Evolutionary conservation across 306 rosid genomes (phyloP), one percentile per base, ranked within the genome.

Genomic region (Prunus davidiana): DNA sequence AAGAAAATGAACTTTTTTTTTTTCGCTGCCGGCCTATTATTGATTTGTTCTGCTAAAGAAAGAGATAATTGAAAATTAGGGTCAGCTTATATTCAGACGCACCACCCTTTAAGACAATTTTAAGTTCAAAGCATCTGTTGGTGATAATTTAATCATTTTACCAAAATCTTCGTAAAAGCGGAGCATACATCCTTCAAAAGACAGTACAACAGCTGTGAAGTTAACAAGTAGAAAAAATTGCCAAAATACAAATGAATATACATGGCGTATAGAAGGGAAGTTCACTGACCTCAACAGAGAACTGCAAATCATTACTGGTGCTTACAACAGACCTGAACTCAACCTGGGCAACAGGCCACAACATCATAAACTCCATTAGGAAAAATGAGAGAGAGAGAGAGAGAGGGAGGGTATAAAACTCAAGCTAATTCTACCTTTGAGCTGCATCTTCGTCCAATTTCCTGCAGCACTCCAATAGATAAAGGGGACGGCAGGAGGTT

Each of bases 271-370:
- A 12, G 38, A 55, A 69, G 60, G 75, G 75, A 66, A 58, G 66
- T 45, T 65, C 84, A 84, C 96, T 74, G 74, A 96, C 99, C 99
- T 96, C 99, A 76, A 91, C 88, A 50, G 98, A 92, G 81, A 96
- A 96, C 83, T 88, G 99, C 89, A 96, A 89, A 84, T 92, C 98
- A 77, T 96, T 93, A 83, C 98, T 84, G 76, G 98, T 91, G 90
- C 94, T 93, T 50, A 91, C 76, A 78, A 96, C 85, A 78, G 97
- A 73, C 84, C 86, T 92, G 77, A 96, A 96, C 76, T 96, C 99
- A 81, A 96, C 89, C 99, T 96, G 83, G 28, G 82, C 47, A 78
- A 49, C 47, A 68, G 46, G 78, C 83, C 52, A 76, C 50, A 43
- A 51, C 51, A 71, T 65, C 64, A 74, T 73, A 52, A 76, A 64